These are phyloP conservation scores for Cystofilobasidium macerans DNA, from an alignment of 768 basidiomycete genomes.

Conservation along the genomic window DNA sequence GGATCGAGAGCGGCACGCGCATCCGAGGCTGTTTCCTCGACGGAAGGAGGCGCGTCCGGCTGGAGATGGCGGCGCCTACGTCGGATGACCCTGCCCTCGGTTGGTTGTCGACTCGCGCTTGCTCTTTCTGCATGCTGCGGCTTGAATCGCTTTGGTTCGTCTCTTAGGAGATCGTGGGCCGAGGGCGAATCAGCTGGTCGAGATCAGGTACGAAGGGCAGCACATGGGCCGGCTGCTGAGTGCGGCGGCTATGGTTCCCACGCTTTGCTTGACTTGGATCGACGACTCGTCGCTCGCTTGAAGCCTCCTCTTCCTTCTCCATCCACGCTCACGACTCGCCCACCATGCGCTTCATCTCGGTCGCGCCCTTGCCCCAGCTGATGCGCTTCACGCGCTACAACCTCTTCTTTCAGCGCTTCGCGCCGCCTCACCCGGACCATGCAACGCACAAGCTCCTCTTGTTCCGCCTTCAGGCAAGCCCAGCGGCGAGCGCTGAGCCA, in stretches of 20 bases:
- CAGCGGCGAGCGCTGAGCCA: slow-evolving; percentile 15
- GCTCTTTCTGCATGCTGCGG: too few relatives aligned
- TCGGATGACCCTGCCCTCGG: too few relatives aligned
- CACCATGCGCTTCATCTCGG: slow-evolving; percentile 10
- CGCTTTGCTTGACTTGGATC: too few relatives aligned
- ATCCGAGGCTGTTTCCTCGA: not conserved
- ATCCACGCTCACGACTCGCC: not conserved
- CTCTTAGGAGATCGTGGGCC: too few relatives aligned
- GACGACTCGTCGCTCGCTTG: too few relatives aligned
- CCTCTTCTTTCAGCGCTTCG: slow-evolving; percentile 40
- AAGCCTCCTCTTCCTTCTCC: not conserved
- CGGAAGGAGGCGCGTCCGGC: not conserved
- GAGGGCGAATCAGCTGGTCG: too few relatives aligned
- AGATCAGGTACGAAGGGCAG: too few relatives aligned
- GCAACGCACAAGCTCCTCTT: slow-evolving; percentile 56
- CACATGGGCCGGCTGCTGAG: too few relatives aligned
- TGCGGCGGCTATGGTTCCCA: too few relatives aligned
- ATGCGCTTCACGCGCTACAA: slow-evolving; percentile 49
- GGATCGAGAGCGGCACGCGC: not conserved
- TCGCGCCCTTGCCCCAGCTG: slow-evolving; percentile 28
- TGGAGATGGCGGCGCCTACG: too few relatives aligned
- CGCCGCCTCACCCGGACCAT: slow-evolving; percentile 51
- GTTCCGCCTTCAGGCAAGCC: slow-evolving; percentile 51
- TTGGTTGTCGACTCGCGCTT: too few relatives aligned
- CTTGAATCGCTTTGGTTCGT: too few relatives aligned